Evolutionary conservation across 2,329 filamentous ascomycete genomes (phyloP).

Genomic region (Amauroascus verrucosus): DNA sequence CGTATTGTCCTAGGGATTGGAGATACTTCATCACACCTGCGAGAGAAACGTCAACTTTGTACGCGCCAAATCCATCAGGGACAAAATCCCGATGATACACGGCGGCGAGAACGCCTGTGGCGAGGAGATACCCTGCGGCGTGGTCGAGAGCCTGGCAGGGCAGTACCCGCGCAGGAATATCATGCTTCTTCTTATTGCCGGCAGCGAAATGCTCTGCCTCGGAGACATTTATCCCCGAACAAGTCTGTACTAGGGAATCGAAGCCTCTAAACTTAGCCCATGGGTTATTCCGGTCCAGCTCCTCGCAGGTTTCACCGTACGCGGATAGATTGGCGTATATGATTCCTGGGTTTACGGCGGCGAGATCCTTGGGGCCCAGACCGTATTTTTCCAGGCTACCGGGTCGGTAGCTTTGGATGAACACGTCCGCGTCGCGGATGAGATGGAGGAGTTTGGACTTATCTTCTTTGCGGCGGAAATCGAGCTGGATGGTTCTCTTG

Average conservation of each 20-base stretch:
- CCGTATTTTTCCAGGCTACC: conserved; percentile 39
- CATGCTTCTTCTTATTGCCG: conserved; percentile 18
- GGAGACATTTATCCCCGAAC: conserved; percentile 46
- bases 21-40: conserved; percentile 49
- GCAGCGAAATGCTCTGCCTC: conserved; percentile 41
- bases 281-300: conserved; percentile 27
- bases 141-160: conserved; percentile 51
- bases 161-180: conserved; percentile 29
- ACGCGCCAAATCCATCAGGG: conserved; percentile 38
- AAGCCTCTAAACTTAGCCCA: conserved; percentile 43
- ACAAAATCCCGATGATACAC: conserved; percentile 36
- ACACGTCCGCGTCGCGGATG: conserved; percentile 32
- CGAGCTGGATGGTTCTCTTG: conserved; percentile 30
- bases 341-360: conserved; percentile 35
- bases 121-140: conserved; percentile 46
- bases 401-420: conserved; percentile 41
- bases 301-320: conserved; percentile 33
- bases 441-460: conserved; percentile 23
- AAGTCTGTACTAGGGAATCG: conserved; percentile 48
- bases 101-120: conserved; percentile 44
- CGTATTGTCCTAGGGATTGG: conserved; percentile 44
- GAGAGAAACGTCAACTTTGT: conserved; percentile 46
- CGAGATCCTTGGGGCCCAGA: conserved; percentile 32
- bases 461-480: conserved; percentile 24
- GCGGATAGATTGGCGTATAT: conserved; percentile 46